Conservation (phyloP, 164 flowering plant genomes). For the Chloranthus sessilifolius region DNA sequence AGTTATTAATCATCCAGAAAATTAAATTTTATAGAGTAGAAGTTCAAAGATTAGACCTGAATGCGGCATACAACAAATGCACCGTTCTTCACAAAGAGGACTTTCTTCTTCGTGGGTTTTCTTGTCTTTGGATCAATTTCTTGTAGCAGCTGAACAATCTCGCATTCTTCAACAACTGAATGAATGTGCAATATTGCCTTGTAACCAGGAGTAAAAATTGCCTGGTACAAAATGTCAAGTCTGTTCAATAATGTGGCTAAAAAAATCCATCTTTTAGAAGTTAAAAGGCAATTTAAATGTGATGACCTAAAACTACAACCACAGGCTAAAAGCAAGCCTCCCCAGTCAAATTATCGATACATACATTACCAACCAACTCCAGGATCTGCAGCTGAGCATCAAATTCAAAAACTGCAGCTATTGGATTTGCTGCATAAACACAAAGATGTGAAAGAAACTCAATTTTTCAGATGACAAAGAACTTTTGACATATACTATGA, state of each 20-base stretch:
- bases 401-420: constrained; percentile 69
- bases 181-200: constrained; percentile 95
- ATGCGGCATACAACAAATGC: constrained; percentile 84
- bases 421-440: constrained; percentile 62
- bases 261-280: no score
- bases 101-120: constrained; percentile 84
- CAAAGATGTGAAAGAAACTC: constrained; percentile 7
- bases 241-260: no score
- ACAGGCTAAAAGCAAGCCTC: no score
- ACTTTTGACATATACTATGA: no score
- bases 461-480: no score
- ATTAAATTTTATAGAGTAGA: neutral
- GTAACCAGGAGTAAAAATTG: constrained; percentile 97
- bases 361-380: constrained; percentile 90
- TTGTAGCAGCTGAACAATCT: constrained; percentile 74
- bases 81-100: constrained; percentile 87
- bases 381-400: constrained; percentile 87
- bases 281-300: no score
- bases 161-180: constrained; percentile 95
- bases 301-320: no score
- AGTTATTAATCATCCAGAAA: neutral
- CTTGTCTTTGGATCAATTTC: constrained; percentile 93
- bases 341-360: no score
- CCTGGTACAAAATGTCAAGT: constrained; percentile 37
- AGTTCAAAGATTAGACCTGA: no score